These are phyloP conservation scores for Podospora conica DNA, from an alignment of 495 filamentous ascomycete genomes.

Conservation along the genomic window DNA sequence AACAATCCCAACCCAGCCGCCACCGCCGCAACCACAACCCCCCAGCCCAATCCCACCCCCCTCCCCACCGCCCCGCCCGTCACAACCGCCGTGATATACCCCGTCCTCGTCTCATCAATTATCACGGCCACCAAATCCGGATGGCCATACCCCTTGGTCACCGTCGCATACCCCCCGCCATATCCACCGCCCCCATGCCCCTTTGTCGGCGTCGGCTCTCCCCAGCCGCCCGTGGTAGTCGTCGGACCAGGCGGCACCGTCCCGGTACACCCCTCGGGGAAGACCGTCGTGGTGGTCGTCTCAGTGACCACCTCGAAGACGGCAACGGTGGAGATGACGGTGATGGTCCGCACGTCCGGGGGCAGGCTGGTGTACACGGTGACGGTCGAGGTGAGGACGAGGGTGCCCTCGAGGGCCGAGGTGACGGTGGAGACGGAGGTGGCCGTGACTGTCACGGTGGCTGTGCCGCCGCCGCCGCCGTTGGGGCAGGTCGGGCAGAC, in stretches of 20 bases:
- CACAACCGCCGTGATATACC: neutral
- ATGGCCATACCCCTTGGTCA: neutral
- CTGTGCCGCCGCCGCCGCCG: neutral
- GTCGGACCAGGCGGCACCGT: neutral
- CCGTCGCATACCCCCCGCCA: neutral
- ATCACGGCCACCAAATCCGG: neutral
- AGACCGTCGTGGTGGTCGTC: neutral
- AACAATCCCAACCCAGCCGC: neutral
- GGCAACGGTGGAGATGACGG: constrained; percentile 1
- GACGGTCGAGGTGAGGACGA: constrained; percentile 5
- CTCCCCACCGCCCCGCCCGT: neutral
- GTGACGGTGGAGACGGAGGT: neutral
- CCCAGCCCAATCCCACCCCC: neutral
- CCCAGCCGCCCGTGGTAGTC: neutral
- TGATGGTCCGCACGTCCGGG: neutral
- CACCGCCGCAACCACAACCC: neutral
- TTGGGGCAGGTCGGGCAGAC: neutral
- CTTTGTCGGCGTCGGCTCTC: neutral
- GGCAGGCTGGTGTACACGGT: neutral
- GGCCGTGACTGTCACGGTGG: neutral
- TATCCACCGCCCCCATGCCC: neutral
- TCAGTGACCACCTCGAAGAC: constrained; percentile 6
- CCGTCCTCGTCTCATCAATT: neutral
- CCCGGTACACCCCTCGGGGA: neutral
- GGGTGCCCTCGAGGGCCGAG: neutral